Percentiles rank a stretch among this genome's conserved stretches.
Evolutionary conservation across 495 filamentous ascomycete species (phyloP).

Genomic region (Neurospora sp.): DNA sequence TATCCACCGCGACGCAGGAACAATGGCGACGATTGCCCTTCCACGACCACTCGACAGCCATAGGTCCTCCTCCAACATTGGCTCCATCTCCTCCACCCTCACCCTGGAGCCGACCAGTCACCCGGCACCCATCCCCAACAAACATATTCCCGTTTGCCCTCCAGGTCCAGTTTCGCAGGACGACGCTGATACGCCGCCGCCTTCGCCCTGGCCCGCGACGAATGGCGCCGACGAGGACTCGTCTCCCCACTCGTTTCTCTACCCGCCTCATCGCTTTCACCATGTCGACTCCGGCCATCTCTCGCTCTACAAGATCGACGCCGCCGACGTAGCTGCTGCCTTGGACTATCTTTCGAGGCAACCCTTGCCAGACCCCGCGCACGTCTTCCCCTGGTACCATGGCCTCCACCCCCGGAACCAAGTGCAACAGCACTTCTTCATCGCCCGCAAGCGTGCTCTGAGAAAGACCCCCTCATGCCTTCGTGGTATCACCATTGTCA

Average conservation of each 20-base stretch:
- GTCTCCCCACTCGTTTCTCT: slow-evolving; percentile 55
- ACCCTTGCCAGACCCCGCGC: slow-evolving; percentile 68
- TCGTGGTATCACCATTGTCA: slow-evolving; percentile 76
- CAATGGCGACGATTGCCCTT: slow-evolving; percentile 45
- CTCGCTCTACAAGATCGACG: slow-evolving; percentile 64
- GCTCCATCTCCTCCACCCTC: slow-evolving; percentile 38
- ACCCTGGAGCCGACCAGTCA: slow-evolving; percentile 39
- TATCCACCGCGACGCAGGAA: slow-evolving; percentile 5
- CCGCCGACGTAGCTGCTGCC: slow-evolving; percentile 56
- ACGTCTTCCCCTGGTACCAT: slow-evolving; percentile 96
- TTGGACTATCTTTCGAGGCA: slow-evolving; percentile 65
- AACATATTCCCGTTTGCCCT: slow-evolving; percentile 79
- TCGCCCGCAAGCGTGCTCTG: slow-evolving; percentile 58
- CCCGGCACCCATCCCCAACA: slow-evolving; percentile 67
- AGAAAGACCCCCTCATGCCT: slow-evolving; percentile 70
- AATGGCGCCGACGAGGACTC: slow-evolving; percentile 34
- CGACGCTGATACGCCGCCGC: slow-evolving; percentile 54
- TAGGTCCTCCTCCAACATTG: slow-evolving; percentile 37
- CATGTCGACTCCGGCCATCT: slow-evolving; percentile 45
- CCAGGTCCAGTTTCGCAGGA: slow-evolving; percentile 57
- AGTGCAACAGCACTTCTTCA: slow-evolving; percentile 83
- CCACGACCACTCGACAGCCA: slow-evolving; percentile 40
- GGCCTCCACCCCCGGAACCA: slow-evolving; percentile 86
- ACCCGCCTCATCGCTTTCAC: slow-evolving; percentile 56
- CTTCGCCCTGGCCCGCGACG: slow-evolving; percentile 35